Base-by-base conservation (phyloP, 179 eudicot genomes). In the Vitellaria paradoxa region DNA sequence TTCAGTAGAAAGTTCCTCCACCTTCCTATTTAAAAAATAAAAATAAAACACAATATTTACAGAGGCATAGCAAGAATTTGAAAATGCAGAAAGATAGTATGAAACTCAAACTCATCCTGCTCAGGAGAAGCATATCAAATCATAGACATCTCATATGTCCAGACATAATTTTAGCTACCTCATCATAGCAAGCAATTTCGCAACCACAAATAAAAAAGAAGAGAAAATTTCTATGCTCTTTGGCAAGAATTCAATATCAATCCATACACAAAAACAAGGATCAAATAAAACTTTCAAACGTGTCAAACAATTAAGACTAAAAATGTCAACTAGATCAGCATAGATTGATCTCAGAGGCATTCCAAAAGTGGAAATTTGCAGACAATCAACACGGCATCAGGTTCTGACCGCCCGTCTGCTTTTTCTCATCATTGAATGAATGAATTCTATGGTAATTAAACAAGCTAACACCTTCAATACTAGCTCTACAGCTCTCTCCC, bases 301-400 rank as follows among this genome's bases (percentile, higher is more conserved):
- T 2, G 2, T 30, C 37, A 30, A 30, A 30, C 37, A 0, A 0
- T 30, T 30, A 30, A 30, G 37, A 30, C 37, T 2, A 30, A 30
- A 30, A 30, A 30, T 0, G 37, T 30, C 2, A 30, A 30, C 2
- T 30, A 30, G 2, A 0, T 30, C 2, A 30, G 2, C 12, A 12
- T 7, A 2, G 55, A 8, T 2, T 0, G 18, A 7, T 24, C 78
- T 81, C 84, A 81, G 84, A 81, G 76, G 57, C 18, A 68, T 78
- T 77, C 81, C 84, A 68, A 18, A 10, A 72, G 63, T 61, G 76
- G 81, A 81, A 77, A 47, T 60, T 21, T 37, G 73, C 82, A 79
- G 85, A 82, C 85, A 82, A 68, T 82, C 85, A 79, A 79, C 85
- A 82, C 37, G 82, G 85, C 85, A 82, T 82, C 85, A 82, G 79